phyloP scores from a whole-genome alignment of 305 asterid genomes.

The Andrographis paniculata region DNA sequence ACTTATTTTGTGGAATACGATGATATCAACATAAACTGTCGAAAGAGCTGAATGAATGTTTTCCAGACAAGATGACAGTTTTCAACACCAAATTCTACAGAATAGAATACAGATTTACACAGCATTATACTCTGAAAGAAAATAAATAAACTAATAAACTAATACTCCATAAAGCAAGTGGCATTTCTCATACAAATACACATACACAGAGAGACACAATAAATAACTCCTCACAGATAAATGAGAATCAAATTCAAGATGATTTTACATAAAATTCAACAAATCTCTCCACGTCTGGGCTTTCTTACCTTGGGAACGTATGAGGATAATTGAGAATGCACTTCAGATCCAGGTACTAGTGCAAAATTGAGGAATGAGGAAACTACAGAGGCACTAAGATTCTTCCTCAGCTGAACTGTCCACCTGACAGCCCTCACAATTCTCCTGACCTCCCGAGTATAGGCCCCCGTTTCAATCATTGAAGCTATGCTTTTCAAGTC shows the following conservation, averaged over 20 bases:
- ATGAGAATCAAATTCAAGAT: neutral
- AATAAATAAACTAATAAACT: too few species aligned
- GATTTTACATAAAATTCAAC: neutral
- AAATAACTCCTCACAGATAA: neutral
- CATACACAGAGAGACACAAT: neutral
- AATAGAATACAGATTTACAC: too few species aligned
- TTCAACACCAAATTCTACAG: neutral
- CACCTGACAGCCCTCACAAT: constrained; percentile 62
- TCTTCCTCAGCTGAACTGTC: constrained; percentile 71
- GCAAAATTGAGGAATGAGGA: constrained; percentile 50
- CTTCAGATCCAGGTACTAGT: constrained; percentile 73
- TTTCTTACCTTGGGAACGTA: constrained; percentile 64
- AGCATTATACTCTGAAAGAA: too few species aligned
- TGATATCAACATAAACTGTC: too few species aligned
- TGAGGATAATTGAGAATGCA: constrained; percentile 48
- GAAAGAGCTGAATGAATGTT: too few species aligned
- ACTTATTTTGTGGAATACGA: too few species aligned
- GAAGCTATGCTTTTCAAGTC: constrained; percentile 73
- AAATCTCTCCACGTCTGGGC: neutral
- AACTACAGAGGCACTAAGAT: constrained; percentile 52
- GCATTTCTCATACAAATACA: neutral
- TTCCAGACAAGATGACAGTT: neutral
- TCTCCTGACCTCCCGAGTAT: constrained; percentile 70
- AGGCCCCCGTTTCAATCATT: constrained; percentile 73
- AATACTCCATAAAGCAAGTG: neutral